Base-by-base conservation (phyloP, 495 filamentous ascomycete genomes). In the Aspergillus coremiiformis region DNA sequence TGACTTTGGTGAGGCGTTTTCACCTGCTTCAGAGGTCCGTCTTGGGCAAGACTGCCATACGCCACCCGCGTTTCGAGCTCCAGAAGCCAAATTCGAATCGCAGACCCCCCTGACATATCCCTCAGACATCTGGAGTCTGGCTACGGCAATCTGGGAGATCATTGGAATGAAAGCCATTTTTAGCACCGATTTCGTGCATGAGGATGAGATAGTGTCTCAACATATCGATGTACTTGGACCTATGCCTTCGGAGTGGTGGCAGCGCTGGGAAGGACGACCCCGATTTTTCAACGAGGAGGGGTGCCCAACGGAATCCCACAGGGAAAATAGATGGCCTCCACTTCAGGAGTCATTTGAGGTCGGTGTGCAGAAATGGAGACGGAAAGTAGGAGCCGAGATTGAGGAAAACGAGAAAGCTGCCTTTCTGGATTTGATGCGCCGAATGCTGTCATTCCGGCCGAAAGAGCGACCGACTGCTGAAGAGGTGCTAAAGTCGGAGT, bases 81-180 rank as follows among this genome's bases (percentile, higher is more conserved):
- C 69, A 56, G 70, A 73, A 57, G 60, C 63, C 29, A 42, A 43
- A 30, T 67, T 72, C 33, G 54, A 68, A 54, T 43, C 65, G 1
- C 23, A 64, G 14, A 15, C 41, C 0, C 62, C 65, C 5, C 62
- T 68, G 5, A 23, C 52, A 22, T 71, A 61, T 56, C 39, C 69
- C 5, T 43, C 62, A 11, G 69, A 72, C 44, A 67, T 72, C 21
- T 72, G 62, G 66, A 69, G 69, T 49, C 44, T 72, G 8, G 66
- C 63, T 20, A 58, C 51, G 4, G 44, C 61, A 20, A 67, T 68
- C 23, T 71, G 66, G 66, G 68, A 71, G 33, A 70, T 74, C 33
- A 29, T 69, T 1, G 64, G 64, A 14, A 68, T 71, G 62, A 62
- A 65, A 44, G 39, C 67, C 0, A 60, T 68, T 12, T 67, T 70